Base-by-base conservation (phyloP, 2,329 filamentous ascomycete genomes). In the Alternaria gaisen region DNA sequence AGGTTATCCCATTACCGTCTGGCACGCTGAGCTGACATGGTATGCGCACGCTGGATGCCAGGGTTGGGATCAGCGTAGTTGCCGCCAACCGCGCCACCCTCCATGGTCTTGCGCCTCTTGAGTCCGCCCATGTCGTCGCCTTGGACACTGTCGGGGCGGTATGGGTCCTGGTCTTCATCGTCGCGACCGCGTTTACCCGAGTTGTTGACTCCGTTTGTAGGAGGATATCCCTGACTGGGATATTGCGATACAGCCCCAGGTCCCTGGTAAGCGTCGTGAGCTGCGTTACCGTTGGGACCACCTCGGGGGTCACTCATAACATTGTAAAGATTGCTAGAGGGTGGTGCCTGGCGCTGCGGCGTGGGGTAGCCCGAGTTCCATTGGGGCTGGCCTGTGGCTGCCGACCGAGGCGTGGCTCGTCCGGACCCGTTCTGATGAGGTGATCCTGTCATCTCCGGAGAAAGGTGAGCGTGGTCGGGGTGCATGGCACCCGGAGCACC, bases 301-400 rank as follows among this genome's bases (percentile, higher is more conserved):
- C 83, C 87, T 26, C 92, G 87, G 61, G 92, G 91, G 75, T 92
- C 93, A 77, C 90, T 94, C 82, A 97, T 93, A 64, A 96, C 90
- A 78, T 89, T 96, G 84, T 97, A 97, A 52, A 97, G 83, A 75
- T 89, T 96, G 83, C 92, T 94, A 1, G 91, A 89, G 4, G 90
- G 86, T 61, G 88, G 84, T 43, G 83, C 82, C 58, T 85, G 82
- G 42, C 93, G 89, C 22, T 93, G 93, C 50, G 94, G 91, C 1
- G 92, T 94, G 76, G 84, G 90, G 80, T 96, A 97, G 26, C 89
- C 90, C 46, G 81, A 79, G 52, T 85, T 78, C 76, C 96, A 97
- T 78, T 93, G 92, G 2, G 88, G 83, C 68, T 91, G 90, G 38
- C 88, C 84, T 1, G 90, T 86, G 10, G 88, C 85, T 5, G 92